Percentiles rank a stretch among this genome's conserved stretches.
phyloP scores from a whole-genome alignment of 163 green algal genomes.

The Chloromonas sp. region DNA sequence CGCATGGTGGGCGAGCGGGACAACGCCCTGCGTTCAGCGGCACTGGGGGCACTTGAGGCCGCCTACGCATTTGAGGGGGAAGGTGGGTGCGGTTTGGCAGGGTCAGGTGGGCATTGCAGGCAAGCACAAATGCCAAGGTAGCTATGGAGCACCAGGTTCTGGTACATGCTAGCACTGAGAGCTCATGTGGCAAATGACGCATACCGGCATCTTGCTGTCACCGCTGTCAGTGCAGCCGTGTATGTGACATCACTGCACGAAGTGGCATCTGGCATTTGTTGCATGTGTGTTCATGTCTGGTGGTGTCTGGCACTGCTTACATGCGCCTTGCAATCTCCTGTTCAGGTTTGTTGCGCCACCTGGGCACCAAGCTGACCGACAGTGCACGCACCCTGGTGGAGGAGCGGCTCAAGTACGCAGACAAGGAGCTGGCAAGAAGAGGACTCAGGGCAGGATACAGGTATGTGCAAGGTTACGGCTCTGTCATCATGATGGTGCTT shows the following conservation, averaged over 20 bases:
- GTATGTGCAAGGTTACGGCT: background rate
- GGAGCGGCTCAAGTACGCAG: conserved; percentile 84
- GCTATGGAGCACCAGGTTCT: too few relatives aligned
- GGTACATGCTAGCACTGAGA: too few relatives aligned
- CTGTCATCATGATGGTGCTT: too few relatives aligned
- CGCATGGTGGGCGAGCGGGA: conserved; percentile 10
- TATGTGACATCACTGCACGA: too few relatives aligned
- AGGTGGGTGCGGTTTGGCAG: background rate
- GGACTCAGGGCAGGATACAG: conserved; percentile 45
- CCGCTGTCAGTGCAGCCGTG: too few relatives aligned
- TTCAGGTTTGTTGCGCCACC: conserved; percentile 59
- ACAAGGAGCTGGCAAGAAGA: conserved; percentile 50
- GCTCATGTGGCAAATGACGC: too few relatives aligned
- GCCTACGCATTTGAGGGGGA: background rate
- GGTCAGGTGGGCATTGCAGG: too few relatives aligned
- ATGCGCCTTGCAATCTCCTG: background rate
- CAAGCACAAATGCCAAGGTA: too few relatives aligned
- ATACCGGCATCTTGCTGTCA: too few relatives aligned
- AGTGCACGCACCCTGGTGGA: conserved; percentile 78
- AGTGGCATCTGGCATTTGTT: too few relatives aligned
- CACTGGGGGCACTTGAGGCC: conserved; percentile 42
- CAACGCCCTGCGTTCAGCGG: conserved; percentile 34
- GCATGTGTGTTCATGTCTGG: conserved; percentile 7
- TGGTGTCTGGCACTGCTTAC: background rate
- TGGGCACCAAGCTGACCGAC: conserved; percentile 65